Evolutionary conservation across 352 stramenopile species (phyloP).

Genomic region (Globisporangium nodosum): DNA sequence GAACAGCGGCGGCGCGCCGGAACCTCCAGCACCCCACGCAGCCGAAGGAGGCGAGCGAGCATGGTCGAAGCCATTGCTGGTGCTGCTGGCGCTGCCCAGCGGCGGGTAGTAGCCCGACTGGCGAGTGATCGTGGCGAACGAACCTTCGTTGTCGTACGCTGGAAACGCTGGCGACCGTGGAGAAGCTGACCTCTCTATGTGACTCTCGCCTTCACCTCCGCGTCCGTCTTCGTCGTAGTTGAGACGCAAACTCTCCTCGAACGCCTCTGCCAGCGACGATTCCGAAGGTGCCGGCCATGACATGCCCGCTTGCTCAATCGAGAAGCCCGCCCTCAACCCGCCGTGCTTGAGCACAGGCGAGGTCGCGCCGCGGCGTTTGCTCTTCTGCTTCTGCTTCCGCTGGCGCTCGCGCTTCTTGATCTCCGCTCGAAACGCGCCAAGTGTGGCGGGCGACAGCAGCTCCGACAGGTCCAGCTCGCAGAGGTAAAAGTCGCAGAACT

Average conservation of each 20-base stretch:
- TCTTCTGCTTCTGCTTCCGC: slow-evolving; percentile 50
- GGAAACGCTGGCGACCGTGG: slow-evolving; percentile 4
- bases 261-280: slow-evolving; percentile 35
- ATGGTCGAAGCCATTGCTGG: slow-evolving; percentile 12
- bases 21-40: slow-evolving; percentile 20
- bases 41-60: slow-evolving; percentile 22
- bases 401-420: slow-evolving; percentile 76
- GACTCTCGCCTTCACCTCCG: slow-evolving; percentile 8
- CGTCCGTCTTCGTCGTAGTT: slow-evolving; percentile 13
- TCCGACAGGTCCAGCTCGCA: slow-evolving; percentile 77
- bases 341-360: slow-evolving; percentile 24
- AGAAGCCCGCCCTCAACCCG: slow-evolving; percentile 29
- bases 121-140: slow-evolving; percentile 65
- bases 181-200: slow-evolving; percentile 11
- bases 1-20: slow-evolving; percentile 23
- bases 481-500: slow-evolving; percentile 86
- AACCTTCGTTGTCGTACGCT: slow-evolving; percentile 31
- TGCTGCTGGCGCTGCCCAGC: slow-evolving; percentile 20
- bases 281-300: slow-evolving; percentile 61
- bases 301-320: slow-evolving; percentile 42
- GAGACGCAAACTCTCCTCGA: slow-evolving; percentile 22
- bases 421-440: slow-evolving; percentile 50
- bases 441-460: slow-evolving; percentile 64
- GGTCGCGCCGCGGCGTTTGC: slow-evolving; percentile 17
- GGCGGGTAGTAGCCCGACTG: slow-evolving; percentile 73